Percentiles rank a stretch among this genome's conserved stretches.
phyloP scores from a whole-genome alignment of 805 yeast species.

The Ogataea zsoltii region DNA sequence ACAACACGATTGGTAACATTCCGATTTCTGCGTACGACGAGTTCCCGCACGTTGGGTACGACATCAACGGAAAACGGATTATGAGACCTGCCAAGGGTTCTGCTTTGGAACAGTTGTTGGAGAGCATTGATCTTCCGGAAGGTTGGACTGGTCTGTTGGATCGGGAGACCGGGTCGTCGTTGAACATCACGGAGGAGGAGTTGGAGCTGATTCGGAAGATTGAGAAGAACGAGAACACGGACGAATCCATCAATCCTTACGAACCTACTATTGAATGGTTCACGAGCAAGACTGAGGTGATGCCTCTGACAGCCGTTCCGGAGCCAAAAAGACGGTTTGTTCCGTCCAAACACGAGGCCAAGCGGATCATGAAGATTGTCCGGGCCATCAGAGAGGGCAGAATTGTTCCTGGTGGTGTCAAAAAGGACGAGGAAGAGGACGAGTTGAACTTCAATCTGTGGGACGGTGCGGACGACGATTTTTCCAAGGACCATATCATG shows the following conservation, averaged over 20 bases:
- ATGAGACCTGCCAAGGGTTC: slow-evolving; percentile 99
- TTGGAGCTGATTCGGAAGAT: slow-evolving; percentile 83
- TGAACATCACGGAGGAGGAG: slow-evolving; percentile 85
- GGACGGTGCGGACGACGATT: slow-evolving; percentile 66
- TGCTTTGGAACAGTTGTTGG: slow-evolving; percentile 87
- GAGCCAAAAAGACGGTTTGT: slow-evolving; percentile 97
- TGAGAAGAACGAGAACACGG: slow-evolving; percentile 82
- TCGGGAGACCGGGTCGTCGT: slow-evolving; percentile 79
- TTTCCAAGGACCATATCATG: slow-evolving; percentile 77
- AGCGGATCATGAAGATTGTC: slow-evolving; percentile 93
- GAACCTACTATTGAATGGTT: slow-evolving; percentile 97
- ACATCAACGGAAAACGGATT: slow-evolving; percentile 94
- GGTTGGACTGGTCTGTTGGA: slow-evolving; percentile 98
- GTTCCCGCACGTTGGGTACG: slow-evolving; percentile 96
- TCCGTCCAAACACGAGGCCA: slow-evolving; percentile 96
- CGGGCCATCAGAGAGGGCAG: slow-evolving; percentile 95
- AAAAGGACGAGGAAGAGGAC: slow-evolving; percentile 52
- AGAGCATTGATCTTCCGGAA: slow-evolving; percentile 89
- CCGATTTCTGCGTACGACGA: slow-evolving; percentile 94
- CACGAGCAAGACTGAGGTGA: slow-evolving; percentile 75
- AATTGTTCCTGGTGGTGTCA: slow-evolving; percentile 72
- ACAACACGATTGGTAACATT: slow-evolving; percentile 89
- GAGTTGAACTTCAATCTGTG: slow-evolving; percentile 73
- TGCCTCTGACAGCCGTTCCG: slow-evolving; percentile 92
- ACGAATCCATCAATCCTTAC: slow-evolving; percentile 79